These are phyloP conservation scores for Lachnellula arida DNA, from an alignment of 2,329 filamentous ascomycete species.

Conservation along the genomic window DNA sequence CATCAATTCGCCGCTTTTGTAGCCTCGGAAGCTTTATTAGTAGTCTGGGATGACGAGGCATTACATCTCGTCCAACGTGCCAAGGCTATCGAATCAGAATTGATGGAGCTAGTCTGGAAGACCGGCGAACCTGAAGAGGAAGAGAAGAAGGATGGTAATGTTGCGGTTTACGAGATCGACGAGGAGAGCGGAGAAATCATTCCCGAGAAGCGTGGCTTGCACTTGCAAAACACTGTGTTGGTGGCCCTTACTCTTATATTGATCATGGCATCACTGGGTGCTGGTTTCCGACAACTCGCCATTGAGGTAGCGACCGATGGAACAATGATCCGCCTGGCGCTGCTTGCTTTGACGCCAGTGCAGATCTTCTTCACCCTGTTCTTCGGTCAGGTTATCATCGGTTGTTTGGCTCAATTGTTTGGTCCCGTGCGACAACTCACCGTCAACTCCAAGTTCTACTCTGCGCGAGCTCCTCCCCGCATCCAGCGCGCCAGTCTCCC, in stretches of 20 bases:
- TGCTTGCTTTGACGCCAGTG: constrained; percentile 62
- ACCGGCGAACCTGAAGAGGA: constrained; percentile 51
- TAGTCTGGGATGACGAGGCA: constrained; percentile 81
- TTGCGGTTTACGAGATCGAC: constrained; percentile 56
- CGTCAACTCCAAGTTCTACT: constrained; percentile 78
- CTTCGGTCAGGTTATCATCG: constrained; percentile 73
- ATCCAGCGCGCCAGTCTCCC: constrained; percentile 55
- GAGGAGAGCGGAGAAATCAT: constrained; percentile 66
- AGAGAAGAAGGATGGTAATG: constrained; percentile 44
- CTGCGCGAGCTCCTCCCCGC: constrained; percentile 62
- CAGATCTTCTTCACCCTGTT: constrained; percentile 80
- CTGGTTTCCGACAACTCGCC: constrained; percentile 64
- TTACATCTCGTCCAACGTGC: constrained; percentile 65
- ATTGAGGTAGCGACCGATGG: constrained; percentile 64
- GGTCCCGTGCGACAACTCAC: constrained; percentile 70
- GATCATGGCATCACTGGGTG: constrained; percentile 61
- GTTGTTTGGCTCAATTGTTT: constrained; percentile 69
- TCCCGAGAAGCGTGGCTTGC: constrained; percentile 60
- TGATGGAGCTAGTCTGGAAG: constrained; percentile 76
- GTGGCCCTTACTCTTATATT: constrained; percentile 63
- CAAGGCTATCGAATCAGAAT: constrained; percentile 66
- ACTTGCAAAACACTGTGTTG: constrained; percentile 65
- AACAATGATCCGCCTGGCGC: constrained; percentile 56
- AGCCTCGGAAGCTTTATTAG: constrained; percentile 61
- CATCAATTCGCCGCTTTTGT: constrained; percentile 79